These are phyloP conservation scores for Neolecta irregularis DNA, from an alignment of 1,139 yeast species.

Conservation along the genomic window DNA sequence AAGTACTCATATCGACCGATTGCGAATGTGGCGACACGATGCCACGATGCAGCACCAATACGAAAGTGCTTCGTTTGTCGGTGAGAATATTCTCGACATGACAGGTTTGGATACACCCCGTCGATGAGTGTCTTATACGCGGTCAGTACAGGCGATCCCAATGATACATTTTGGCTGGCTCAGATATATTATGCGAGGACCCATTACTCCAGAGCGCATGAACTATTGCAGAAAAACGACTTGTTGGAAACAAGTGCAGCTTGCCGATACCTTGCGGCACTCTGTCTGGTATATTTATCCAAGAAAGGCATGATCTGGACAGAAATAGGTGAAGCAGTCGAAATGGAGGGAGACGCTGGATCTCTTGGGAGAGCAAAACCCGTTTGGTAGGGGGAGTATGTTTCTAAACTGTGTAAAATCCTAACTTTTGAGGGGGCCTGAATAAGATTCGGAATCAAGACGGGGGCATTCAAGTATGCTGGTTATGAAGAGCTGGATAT, in stretches of 20 bases:
- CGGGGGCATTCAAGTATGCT: slow-evolving; percentile 15
- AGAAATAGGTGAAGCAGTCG: slow-evolving; percentile 39
- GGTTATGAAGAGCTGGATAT: neutral
- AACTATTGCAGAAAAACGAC: slow-evolving; percentile 32
- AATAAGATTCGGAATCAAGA: slow-evolving; percentile 13
- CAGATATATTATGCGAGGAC: slow-evolving; percentile 70
- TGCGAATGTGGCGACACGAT: slow-evolving; percentile 86
- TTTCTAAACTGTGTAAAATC: neutral
- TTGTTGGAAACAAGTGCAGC: slow-evolving; percentile 39
- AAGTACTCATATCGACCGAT: slow-evolving; percentile 74
- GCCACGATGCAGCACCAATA: slow-evolving; percentile 88
- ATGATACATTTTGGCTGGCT: slow-evolving; percentile 93
- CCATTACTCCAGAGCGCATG: slow-evolving; percentile 64
- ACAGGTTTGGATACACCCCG: slow-evolving; percentile 24
- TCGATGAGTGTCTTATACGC: neutral
- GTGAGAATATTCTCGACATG: slow-evolving; percentile 72
- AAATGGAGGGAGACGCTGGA: slow-evolving; percentile 83
- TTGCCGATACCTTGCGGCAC: slow-evolving; percentile 70
- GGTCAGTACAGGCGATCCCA: slow-evolving; percentile 47
- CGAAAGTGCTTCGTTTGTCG: slow-evolving; percentile 77
- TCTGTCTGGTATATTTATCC: slow-evolving; percentile 34
- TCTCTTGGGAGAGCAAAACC: slow-evolving; percentile 69
- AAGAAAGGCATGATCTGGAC: neutral
- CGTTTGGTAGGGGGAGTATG: slow-evolving; percentile 29
- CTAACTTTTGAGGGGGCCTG: slow-evolving; percentile 1